These are phyloP conservation scores for Tetrahymena borealis DNA, from an alignment of 73 alveolate genomes.

Conservation along the genomic window DNA sequence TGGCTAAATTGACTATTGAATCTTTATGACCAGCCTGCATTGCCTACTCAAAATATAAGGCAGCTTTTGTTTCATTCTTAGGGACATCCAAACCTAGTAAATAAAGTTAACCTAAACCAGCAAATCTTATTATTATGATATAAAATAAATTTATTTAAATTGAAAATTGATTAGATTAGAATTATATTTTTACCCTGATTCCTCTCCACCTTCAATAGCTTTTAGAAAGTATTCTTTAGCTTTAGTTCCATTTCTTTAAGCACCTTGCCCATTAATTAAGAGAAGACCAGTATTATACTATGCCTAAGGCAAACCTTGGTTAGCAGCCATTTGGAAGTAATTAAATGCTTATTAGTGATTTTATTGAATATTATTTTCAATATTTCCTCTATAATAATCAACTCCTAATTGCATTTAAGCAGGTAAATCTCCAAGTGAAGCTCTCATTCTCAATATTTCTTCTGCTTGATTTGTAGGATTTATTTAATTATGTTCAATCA, in stretches of 20 bases:
- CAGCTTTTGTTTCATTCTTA: background rate
- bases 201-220: background rate
- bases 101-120: background rate
- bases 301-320: background rate
- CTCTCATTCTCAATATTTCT: background rate
- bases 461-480: background rate
- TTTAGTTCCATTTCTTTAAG: background rate
- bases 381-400: background rate
- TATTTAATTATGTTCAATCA: background rate
- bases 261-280: background rate
- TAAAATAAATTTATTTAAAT: no score
- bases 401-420: background rate
- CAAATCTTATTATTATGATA: background rate
- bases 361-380: background rate
- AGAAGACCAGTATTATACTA: background rate
- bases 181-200: background rate
- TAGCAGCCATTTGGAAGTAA: background rate
- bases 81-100: background rate
- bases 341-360: background rate
- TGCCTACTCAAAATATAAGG: background rate
- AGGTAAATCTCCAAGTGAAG: background rate
- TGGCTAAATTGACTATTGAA: background rate
- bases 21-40: background rate
- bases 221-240: background rate
- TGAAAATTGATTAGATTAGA: background rate